Percentiles rank a stretch among this genome's conserved stretches.
These are phyloP conservation scores for Syncephalastrum racemosum DNA, from an alignment of 371 early-diverging fungal genomes.

Conservation along the genomic window DNA sequence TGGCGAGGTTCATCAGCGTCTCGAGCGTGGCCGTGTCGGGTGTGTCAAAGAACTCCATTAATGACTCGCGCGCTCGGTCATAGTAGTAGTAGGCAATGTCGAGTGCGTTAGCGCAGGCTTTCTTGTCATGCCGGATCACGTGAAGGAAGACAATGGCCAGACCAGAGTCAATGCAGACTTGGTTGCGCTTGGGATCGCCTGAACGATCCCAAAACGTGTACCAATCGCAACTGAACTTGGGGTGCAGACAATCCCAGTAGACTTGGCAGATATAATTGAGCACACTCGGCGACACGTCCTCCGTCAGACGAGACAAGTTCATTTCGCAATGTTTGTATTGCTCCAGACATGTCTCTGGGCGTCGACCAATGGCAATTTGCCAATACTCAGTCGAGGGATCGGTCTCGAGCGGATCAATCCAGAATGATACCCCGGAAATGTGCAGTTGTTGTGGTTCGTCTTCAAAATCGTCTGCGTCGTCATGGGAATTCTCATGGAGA, in stretches of 20 bases:
- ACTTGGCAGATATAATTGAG: conserved; percentile 40
- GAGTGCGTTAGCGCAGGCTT: conserved; percentile 33
- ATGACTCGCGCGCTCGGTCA: conserved; percentile 40
- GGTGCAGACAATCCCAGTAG: conserved; percentile 49
- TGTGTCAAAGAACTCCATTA: conserved; percentile 46
- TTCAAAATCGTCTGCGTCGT: not conserved
- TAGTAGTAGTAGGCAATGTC: conserved; percentile 42
- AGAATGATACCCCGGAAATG: conserved; percentile 5
- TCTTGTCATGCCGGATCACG: conserved; percentile 37
- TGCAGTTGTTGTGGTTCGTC: too few relatives aligned
- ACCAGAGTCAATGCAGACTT: conserved; percentile 44
- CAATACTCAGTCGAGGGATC: conserved; percentile 45
- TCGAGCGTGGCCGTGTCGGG: conserved; percentile 43
- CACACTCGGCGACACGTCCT: conserved; percentile 37
- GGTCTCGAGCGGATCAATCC: conserved; percentile 19
- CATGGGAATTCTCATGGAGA: not conserved
- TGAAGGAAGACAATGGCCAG: conserved; percentile 45
- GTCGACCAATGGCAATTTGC: conserved; percentile 31
- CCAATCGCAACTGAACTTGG: conserved; percentile 46
- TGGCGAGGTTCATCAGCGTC: conserved; percentile 38
- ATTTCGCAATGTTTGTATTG: conserved; percentile 30
- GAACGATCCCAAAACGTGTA: conserved; percentile 43
- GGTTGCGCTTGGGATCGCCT: conserved; percentile 41
- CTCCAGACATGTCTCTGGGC: conserved; percentile 35
- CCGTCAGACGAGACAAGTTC: conserved; percentile 28